Base-by-base conservation (phyloP, 306 rosid species). In the Ormosia semicastrata region DNA sequence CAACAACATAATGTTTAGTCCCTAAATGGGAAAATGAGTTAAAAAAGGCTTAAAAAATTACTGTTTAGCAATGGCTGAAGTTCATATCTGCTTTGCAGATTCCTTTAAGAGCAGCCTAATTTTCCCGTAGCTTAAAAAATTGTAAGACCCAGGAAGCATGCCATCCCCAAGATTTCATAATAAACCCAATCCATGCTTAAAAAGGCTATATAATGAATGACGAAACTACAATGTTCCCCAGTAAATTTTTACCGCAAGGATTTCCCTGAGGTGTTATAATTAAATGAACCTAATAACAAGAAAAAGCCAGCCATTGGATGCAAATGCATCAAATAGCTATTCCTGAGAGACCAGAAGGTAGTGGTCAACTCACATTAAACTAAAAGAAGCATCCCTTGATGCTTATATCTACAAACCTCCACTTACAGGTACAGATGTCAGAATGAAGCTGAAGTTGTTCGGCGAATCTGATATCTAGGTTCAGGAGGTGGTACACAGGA, bases 381-480 rank as follows among this genome's bases (percentile, higher is more conserved):
- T 14, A 41, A 15, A 71, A 79, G 58, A 30, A 70, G 36, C 73
- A 78, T 44, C 72, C 46, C 66, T 37, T 14, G 32, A 75, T 62
- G 82, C 69, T 76, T 73, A 69, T 71, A 83, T 82, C 86, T 76
- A 76, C 88, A 86, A 59, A 69, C 84, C 60, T 79, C 81, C 79
- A 82, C 67, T 39, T 66, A 81, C 69, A 79, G 73, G 83, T 77
- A 86, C 82, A 41, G 58, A 79, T 24, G 24, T 96, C 86, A 96
- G 79, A 96, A 84, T 33, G 91, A 88, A 7, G 98, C 90, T 4
- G 99, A 96, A 29, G 94, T 59, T 2, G 88, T 87, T 92, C 98
- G 91, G 40, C 99, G 97, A 68, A 96, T 94, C 90, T 94, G 99
- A 81, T 91, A 91, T 89, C 87, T 94, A 0, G 99, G 98, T 83